Conservation (phyloP, 352 stramenopile species). For the Globisporangium alternatum region DNA sequence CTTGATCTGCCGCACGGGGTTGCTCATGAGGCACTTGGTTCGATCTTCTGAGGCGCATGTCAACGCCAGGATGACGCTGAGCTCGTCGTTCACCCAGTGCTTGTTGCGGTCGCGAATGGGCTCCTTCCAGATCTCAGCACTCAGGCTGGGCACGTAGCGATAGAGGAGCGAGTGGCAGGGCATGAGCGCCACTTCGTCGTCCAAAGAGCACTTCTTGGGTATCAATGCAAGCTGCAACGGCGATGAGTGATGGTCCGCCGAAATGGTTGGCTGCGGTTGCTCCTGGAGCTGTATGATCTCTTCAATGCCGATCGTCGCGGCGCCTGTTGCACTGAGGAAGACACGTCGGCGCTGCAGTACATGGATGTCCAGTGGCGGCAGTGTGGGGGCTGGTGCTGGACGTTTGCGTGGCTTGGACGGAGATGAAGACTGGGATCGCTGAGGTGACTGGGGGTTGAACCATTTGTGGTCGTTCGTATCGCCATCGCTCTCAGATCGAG, state of each 20-base stretch:
- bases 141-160: slow-evolving; percentile 29
- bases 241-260: slow-evolving; percentile 19
- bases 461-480: neutral
- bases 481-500: neutral
- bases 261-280: slow-evolving; percentile 10
- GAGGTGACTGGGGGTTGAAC: neutral
- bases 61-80: slow-evolving; percentile 34
- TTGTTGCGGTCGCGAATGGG: slow-evolving; percentile 61
- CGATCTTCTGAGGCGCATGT: neutral
- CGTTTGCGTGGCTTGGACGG: neutral
- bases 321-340: slow-evolving; percentile 26
- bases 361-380: slow-evolving; percentile 36
- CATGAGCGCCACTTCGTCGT: slow-evolving; percentile 73
- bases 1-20: slow-evolving; percentile 21
- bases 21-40: slow-evolving; percentile 37
- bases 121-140: slow-evolving; percentile 48
- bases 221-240: slow-evolving; percentile 41
- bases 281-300: slow-evolving; percentile 57
- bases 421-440: neutral
- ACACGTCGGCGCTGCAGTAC: slow-evolving; percentile 44
- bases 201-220: slow-evolving; percentile 41
- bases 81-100: slow-evolving; percentile 48
- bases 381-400: neutral
- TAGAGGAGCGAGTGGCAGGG: slow-evolving; percentile 59
- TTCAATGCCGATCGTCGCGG: slow-evolving; percentile 31